Percentiles rank a stretch among this genome's conserved stretches.
Conservation (phyloP, 495 filamentous ascomycete genomes). For the Talaromyces trachyspermus region DNA sequence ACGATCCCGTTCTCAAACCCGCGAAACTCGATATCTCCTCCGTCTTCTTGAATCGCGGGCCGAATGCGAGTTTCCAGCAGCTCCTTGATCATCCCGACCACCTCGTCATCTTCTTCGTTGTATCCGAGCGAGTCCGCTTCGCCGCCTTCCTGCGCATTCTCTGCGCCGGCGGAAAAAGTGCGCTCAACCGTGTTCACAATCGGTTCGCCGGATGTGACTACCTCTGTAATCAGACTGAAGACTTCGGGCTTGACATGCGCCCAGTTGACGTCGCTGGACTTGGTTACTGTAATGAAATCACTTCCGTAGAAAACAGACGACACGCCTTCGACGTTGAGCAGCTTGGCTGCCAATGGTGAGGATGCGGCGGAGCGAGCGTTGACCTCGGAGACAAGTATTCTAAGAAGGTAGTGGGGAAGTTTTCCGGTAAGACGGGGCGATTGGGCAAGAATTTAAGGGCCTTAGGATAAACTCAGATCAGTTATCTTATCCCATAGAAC, state of each 20-base stretch:
- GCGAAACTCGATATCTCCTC: conserved; percentile 89
- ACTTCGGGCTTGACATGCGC: conserved; percentile 91
- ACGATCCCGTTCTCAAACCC: conserved; percentile 87
- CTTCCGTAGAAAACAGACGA: conserved; percentile 89
- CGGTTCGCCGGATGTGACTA: conserved; percentile 70
- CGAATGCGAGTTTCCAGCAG: conserved; percentile 91
- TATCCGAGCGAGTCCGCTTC: conserved; percentile 64
- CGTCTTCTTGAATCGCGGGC: conserved; percentile 94
- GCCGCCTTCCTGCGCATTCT: conserved; percentile 45
- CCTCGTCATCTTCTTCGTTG: conserved; percentile 83
- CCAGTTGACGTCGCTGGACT: conserved; percentile 81
- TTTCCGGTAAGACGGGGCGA: conserved; percentile 66
- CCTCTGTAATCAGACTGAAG: conserved; percentile 89
- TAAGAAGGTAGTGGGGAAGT: conserved; percentile 65
- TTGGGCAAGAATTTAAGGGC: conserved; percentile 92
- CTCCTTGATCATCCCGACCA: conserved; percentile 97
- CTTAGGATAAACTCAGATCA: conserved; percentile 54
- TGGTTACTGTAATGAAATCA: conserved; percentile 96
- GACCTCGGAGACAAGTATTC: conserved; percentile 87
- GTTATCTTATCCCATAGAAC: no score
- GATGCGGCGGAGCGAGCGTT: conserved; percentile 80
- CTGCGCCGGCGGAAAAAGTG: conserved; percentile 43
- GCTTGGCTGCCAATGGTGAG: conserved; percentile 87
- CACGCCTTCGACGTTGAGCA: conserved; percentile 87
- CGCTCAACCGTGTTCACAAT: conserved; percentile 70